Percentiles rank a stretch among this genome's conserved stretches.
phyloP scores from a whole-genome alignment of 257 asterid genomes.

The Avicennia marina region DNA sequence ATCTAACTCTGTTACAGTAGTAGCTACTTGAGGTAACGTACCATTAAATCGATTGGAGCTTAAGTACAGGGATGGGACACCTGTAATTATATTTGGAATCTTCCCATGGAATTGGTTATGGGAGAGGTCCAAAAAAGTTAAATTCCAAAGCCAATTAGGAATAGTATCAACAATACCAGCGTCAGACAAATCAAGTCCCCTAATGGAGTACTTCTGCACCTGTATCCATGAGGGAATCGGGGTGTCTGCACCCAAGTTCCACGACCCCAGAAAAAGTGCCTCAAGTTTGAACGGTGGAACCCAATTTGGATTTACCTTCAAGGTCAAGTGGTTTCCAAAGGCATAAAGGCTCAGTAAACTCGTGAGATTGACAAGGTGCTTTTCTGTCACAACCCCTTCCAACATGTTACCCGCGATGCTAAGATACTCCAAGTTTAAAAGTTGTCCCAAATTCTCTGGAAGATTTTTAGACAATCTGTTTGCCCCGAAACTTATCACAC shows the following conservation, averaged over 20 bases:
- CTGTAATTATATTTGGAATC: neutral
- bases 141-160: constrained; percentile 31
- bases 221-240: constrained; percentile 26
- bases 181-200: constrained; percentile 6
- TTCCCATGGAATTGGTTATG: constrained; percentile 24
- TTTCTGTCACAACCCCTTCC: constrained; percentile 30
- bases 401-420: neutral
- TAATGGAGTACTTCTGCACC: neutral
- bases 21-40: constrained; percentile 20
- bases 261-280: neutral
- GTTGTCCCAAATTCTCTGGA: constrained; percentile 32
- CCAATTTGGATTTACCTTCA: constrained; percentile 24
- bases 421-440: neutral
- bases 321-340: constrained; percentile 17
- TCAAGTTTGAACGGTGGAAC: constrained; percentile 12
- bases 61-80: neutral
- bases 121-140: constrained; percentile 5
- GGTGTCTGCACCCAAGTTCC: constrained; percentile 27
- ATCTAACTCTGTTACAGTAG: constrained; percentile 10
- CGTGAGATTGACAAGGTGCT: too few relatives aligned
- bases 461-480: constrained; percentile 35
- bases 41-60: constrained; percentile 31
- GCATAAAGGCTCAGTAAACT: neutral
- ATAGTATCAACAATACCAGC: constrained; percentile 15
- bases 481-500: neutral